phyloP scores from a whole-genome alignment of 1,284 basidiomycete species.

The Cerrena zonata region DNA sequence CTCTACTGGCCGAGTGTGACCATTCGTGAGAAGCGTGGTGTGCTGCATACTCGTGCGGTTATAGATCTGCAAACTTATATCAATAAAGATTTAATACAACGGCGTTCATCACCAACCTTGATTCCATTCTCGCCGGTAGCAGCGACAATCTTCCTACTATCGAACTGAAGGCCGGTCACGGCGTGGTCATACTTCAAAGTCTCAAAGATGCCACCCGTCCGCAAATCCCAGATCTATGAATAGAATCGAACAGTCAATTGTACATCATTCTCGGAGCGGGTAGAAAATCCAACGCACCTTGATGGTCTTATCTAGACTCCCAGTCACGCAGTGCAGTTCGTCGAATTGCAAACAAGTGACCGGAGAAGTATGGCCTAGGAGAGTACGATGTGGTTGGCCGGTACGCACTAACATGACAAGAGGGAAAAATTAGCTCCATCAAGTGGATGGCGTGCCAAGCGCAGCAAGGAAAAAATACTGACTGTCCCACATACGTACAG shows the following conservation, averaged over 20 bases:
- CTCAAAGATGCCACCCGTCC: conserved; percentile 83
- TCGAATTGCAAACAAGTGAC: conserved; percentile 96
- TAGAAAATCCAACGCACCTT: conserved; percentile 48
- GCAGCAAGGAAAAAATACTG: conserved; percentile 31
- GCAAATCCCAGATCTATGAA: conserved; percentile 88
- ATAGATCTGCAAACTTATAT: conserved; percentile 59
- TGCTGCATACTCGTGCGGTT: conserved; percentile 93
- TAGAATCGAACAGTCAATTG: no score
- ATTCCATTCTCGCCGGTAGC: conserved; percentile 92
- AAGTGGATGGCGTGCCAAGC: no score
- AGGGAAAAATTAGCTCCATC: conserved; percentile 5
- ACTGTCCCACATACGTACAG: conserved; percentile 99
- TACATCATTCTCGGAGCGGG: background rate
- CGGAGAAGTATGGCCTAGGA: conserved; percentile 89
- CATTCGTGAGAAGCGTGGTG: conserved; percentile 79
- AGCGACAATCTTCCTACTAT: conserved; percentile 88
- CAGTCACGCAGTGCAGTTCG: conserved; percentile 87
- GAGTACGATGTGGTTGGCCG: conserved; percentile 90
- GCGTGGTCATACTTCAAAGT: conserved; percentile 88
- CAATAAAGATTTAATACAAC: background rate
- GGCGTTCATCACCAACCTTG: conserved; percentile 51
- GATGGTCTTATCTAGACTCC: conserved; percentile 90
- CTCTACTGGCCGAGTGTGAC: conserved; percentile 88
- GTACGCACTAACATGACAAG: conserved; percentile 77
- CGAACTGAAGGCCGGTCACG: conserved; percentile 90